Percentiles rank a stretch among this genome's conserved stretches.
Evolutionary conservation across 768 basidiomycete species (phyloP).

Genomic region (Coprinopsis strossmayeri): DNA sequence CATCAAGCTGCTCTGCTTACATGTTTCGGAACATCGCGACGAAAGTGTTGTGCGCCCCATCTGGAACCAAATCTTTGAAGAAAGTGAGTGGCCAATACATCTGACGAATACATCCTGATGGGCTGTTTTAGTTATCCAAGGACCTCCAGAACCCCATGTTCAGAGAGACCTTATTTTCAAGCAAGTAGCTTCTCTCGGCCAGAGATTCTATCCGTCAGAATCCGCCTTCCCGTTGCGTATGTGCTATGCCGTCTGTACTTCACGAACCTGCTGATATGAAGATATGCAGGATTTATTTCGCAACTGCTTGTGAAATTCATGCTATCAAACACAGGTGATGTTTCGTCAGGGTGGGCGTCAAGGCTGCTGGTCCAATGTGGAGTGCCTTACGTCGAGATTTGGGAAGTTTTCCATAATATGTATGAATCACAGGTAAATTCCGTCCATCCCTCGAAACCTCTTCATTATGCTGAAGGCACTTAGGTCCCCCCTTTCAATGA

Average conservation of each 20-base stretch:
- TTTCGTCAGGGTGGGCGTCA: slow-evolving; percentile 79
- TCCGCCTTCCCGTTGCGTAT: slow-evolving; percentile 83
- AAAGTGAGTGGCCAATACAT: slow-evolving; percentile 47
- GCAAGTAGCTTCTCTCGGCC: slow-evolving; percentile 65
- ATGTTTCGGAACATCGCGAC: slow-evolving; percentile 91
- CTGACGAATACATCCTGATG: too few relatives aligned
- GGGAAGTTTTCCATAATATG: slow-evolving; percentile 81
- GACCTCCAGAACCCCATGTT: slow-evolving; percentile 42
- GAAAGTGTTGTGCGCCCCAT: slow-evolving; percentile 74
- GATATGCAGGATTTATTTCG: slow-evolving; percentile 59
- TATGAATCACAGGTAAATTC: slow-evolving; percentile 76
- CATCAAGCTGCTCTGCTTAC: slow-evolving; percentile 83
- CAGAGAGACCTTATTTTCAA: slow-evolving; percentile 58
- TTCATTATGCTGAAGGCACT: slow-evolving; percentile 1
- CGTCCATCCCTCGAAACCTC: not conserved
- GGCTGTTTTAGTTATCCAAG: not conserved
- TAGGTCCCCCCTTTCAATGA: slow-evolving; percentile 82
- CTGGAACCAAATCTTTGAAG: slow-evolving; percentile 84
- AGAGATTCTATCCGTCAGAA: slow-evolving; percentile 87
- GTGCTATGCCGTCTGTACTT: slow-evolving; percentile 22
- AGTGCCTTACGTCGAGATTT: slow-evolving; percentile 75
- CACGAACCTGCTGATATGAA: not conserved
- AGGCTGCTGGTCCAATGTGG: slow-evolving; percentile 74
- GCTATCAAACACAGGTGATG: slow-evolving; percentile 46
- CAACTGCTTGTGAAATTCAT: slow-evolving; percentile 71